These are phyloP conservation scores for Microdochium nivale DNA, from an alignment of 2,329 filamentous ascomycete genomes.

Conservation along the genomic window DNA sequence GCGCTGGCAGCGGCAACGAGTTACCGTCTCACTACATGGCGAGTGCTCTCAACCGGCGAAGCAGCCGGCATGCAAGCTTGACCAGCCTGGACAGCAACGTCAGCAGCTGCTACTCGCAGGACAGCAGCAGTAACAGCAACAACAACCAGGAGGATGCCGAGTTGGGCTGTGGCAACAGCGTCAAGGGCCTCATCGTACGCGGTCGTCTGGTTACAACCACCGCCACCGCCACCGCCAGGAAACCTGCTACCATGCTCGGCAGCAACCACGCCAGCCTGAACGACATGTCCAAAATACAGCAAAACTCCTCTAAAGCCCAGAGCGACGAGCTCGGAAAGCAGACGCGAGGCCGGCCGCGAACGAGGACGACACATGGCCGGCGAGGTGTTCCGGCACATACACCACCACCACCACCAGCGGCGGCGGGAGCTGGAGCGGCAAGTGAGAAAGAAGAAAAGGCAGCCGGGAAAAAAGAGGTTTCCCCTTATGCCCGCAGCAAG, in stretches of 20 bases:
- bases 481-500: background rate
- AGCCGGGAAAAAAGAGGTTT: background rate
- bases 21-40: too few species aligned
- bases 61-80: background rate
- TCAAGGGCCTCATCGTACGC: too few species aligned
- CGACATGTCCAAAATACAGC: background rate
- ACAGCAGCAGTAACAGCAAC: too few species aligned
- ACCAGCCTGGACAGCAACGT: too few species aligned
- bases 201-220: background rate
- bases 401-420: background rate
- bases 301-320: background rate
- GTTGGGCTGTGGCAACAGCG: too few species aligned
- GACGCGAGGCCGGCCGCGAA: background rate
- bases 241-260: background rate
- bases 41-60: too few species aligned
- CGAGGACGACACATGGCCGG: background rate
- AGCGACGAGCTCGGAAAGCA: background rate
- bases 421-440: too few species aligned
- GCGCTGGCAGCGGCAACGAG: too few species aligned
- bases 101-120: too few species aligned
- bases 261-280: background rate
- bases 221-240: background rate
- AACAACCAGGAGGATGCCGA: too few species aligned
- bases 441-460: background rate
- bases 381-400: too few species aligned